Evolutionary conservation across 768 basidiomycete genomes (phyloP).

Genomic region (Leccinellum rugosiceps): DNA sequence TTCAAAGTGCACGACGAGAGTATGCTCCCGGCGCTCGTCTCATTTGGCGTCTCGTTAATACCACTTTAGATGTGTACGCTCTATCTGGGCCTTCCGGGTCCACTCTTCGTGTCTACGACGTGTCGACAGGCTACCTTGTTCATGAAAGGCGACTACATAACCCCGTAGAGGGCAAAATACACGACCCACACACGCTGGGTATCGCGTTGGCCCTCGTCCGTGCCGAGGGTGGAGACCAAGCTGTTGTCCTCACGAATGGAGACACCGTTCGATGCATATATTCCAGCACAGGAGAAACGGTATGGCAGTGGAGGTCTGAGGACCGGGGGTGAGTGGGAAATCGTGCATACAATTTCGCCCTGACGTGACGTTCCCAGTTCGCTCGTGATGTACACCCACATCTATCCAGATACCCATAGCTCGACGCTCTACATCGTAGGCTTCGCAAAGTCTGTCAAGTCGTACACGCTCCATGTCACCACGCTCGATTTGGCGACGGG

Average conservation of each 20-base stretch:
- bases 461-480: constrained; percentile 67
- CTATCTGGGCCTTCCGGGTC: constrained; percentile 76
- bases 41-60: not conserved
- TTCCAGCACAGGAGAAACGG: constrained; percentile 45
- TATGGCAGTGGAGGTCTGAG: constrained; percentile 72
- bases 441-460: constrained; percentile 38
- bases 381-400: constrained; percentile 58
- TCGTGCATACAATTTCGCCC: not conserved
- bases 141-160: constrained; percentile 63
- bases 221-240: constrained; percentile 25
- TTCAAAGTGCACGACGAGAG: constrained; percentile 59
- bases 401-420: constrained; percentile 50
- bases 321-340: constrained; percentile 56
- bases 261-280: constrained; percentile 53
- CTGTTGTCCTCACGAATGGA: constrained; percentile 56
- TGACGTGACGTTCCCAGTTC: constrained; percentile 42
- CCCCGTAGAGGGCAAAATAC: constrained; percentile 38
- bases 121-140: constrained; percentile 57
- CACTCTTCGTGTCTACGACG: constrained; percentile 66
- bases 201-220: constrained; percentile 44
- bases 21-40: constrained; percentile 33
- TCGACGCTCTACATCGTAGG: constrained; percentile 56
- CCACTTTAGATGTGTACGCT: constrained; percentile 55
- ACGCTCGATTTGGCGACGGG: constrained; percentile 56
- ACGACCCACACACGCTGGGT: constrained; percentile 55